Percentiles rank a stretch among this genome's conserved stretches.
Conservation (phyloP, 2,329 filamentous ascomycete genomes). For the Phoma sp. region DNA sequence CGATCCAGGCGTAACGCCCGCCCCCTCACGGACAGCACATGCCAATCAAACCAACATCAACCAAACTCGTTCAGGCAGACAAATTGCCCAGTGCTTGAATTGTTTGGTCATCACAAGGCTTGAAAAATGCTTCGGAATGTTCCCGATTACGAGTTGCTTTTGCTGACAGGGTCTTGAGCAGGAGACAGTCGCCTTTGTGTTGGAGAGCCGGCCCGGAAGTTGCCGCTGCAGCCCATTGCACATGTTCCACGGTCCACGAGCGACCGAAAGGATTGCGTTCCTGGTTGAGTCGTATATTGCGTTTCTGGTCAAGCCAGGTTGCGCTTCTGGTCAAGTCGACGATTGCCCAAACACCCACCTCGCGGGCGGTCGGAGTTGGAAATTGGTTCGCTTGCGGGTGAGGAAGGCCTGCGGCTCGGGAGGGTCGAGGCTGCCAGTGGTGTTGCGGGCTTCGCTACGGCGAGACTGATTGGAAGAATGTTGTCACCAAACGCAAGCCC, state of each 20-base stretch:
- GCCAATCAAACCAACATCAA: slow-evolving; percentile 6
- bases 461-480: slow-evolving; percentile 13
- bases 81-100: not conserved
- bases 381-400: slow-evolving; percentile 9
- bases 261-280: not conserved
- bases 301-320: too few species aligned
- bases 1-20: slow-evolving; percentile 21
- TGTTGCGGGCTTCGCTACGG: slow-evolving; percentile 3
- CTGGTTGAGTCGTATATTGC: not conserved
- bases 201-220: not conserved
- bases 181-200: not conserved
- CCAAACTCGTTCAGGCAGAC: not conserved
- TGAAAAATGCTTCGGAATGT: not conserved
- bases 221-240: not conserved
- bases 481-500: slow-evolving; percentile 14
- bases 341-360: not conserved
- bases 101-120: slow-evolving; percentile 4
- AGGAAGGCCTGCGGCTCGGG: not conserved
- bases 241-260: not conserved
- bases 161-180: not conserved
- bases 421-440: slow-evolving; percentile 17
- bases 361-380: slow-evolving; percentile 1
- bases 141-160: slow-evolving; percentile 3
- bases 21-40: slow-evolving; percentile 13
- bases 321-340: not conserved